Evolutionary conservation across 2,329 filamentous ascomycete genomes (phyloP).

Genomic region (Penicillium brasilianum): DNA sequence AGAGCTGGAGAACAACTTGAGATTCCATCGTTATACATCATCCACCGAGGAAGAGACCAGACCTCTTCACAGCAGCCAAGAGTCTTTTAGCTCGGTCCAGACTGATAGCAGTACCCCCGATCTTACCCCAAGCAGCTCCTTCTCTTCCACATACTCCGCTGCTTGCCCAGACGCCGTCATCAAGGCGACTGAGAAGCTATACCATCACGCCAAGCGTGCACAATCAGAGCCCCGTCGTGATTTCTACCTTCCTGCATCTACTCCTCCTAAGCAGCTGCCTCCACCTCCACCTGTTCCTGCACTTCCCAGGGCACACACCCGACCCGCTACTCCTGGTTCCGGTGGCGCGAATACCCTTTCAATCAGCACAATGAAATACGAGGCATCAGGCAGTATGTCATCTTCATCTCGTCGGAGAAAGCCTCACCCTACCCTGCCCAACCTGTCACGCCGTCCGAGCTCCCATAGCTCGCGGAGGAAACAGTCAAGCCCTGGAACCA

Average conservation of each 20-base stretch:
- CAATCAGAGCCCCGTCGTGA: constrained; percentile 24
- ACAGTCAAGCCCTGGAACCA: constrained; percentile 29
- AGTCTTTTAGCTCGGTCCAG: constrained; percentile 42
- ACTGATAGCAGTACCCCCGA: constrained; percentile 42
- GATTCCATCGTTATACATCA: constrained; percentile 35
- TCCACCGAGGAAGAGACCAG: constrained; percentile 31
- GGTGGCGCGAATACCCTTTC: constrained; percentile 30
- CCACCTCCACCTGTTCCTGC: constrained; percentile 33
- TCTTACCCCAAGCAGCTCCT: constrained; percentile 47
- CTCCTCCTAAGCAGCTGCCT: constrained; percentile 29
- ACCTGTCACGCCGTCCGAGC: constrained; percentile 31
- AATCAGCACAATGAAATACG: constrained; percentile 39
- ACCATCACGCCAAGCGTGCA: constrained; percentile 30
- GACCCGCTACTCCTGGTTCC: constrained; percentile 24
- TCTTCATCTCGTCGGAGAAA: constrained; percentile 39
- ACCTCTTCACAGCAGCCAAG: constrained; percentile 36
- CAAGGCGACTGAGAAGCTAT: constrained; percentile 36
- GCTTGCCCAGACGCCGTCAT: constrained; percentile 37
- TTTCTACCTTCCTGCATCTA: constrained; percentile 35
- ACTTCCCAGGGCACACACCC: constrained; percentile 31
- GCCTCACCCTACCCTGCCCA: constrained; percentile 39
- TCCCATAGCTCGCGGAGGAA: constrained; percentile 31
- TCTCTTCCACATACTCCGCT: constrained; percentile 44
- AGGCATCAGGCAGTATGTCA: constrained; percentile 26
- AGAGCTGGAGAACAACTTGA: constrained; percentile 37